These are phyloP conservation scores for Fusarium sarcochroum DNA, from an alignment of 2,329 filamentous ascomycete species.

Conservation along the genomic window DNA sequence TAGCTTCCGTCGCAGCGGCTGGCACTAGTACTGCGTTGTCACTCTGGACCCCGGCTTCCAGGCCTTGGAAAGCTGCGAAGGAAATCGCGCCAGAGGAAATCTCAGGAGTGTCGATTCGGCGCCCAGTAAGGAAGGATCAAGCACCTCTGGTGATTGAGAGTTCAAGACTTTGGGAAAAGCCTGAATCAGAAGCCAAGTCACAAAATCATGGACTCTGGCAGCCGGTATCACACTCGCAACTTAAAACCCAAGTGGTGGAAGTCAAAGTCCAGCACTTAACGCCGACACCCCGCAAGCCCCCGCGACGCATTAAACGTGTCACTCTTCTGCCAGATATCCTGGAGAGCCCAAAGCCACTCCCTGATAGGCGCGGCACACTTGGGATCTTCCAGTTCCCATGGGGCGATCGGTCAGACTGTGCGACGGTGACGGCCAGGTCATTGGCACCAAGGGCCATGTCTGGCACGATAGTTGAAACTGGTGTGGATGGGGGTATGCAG, in stretches of 20 bases:
- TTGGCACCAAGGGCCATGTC: conserved; percentile 63
- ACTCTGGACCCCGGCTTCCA: conserved; percentile 44
- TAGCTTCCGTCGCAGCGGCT: conserved; percentile 27
- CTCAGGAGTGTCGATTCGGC: conserved; percentile 14
- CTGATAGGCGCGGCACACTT: conserved; percentile 70
- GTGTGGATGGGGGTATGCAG: conserved; percentile 43
- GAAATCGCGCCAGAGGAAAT: conserved; percentile 23
- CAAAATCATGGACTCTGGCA: conserved; percentile 39
- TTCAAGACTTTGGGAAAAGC: conserved; percentile 41
- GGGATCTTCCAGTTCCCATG: conserved; percentile 77
- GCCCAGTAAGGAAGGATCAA: conserved; percentile 23
- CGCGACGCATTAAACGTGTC: conserved; percentile 68
- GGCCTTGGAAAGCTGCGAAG: conserved; percentile 19
- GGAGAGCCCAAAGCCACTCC: conserved; percentile 72
- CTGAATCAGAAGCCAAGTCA: conserved; percentile 9
- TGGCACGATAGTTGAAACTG: conserved; percentile 61
- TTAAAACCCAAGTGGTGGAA: conserved; percentile 32
- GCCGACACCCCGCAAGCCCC: conserved; percentile 66
- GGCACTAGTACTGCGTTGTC: conserved; percentile 23
- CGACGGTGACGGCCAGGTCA: conserved; percentile 58
- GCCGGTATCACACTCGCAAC: conserved; percentile 21
- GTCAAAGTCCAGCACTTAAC: conserved; percentile 56
- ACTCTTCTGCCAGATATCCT: conserved; percentile 74
- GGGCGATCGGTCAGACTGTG: conserved; percentile 73
- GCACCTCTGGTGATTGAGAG: conserved; percentile 43